Base-by-base conservation (phyloP, 1,284 basidiomycete species). In the Heterobasidion occidentale region DNA sequence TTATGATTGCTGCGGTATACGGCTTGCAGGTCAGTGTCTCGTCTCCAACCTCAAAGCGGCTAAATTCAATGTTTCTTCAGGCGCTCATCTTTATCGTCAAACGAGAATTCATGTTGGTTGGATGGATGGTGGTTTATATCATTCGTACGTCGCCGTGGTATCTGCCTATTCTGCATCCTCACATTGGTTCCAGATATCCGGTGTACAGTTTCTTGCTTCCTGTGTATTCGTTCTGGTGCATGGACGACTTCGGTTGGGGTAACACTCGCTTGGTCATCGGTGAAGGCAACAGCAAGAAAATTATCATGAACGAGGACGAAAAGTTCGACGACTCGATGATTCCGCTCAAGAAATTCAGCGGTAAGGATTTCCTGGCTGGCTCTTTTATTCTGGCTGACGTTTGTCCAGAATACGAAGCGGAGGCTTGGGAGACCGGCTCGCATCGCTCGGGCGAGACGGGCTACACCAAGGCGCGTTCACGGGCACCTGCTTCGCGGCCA, bases 191-290 rank as follows among this genome's bases (percentile, higher is more conserved):
- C 62, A 93, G 91, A 53, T 94, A 92, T 68, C 95, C 95, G 4
- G 76, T 98, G 38, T 98, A 95, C 80, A 92, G 90, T 64, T 98
- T 99, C 84, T 90, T 97, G 82, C 76, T 99, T n/a, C 96, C 96
- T 0, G 74, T 98, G 52, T 98, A 98, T 73, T 96, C 94, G 1
- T 98, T 98, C 86, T 99, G 96, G 96, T 92, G 92, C 70, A 98
- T 98, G 94, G 95, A 98, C 71, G 94, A 97, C 73, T 98, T 98
- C 74, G 88, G 88, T 69, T 98, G 94, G 95, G 96, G 94, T 82
- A 95, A 92, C 70, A 94, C 92, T 15, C 92, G 94, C 77, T 80
- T 98, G 55, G 94, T 99, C 61, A 89, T 98, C 57, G 95, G 94
- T 56, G 96, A 99, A 70, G 94, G 95, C 59, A 92, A 88, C 67